phyloP scores from a whole-genome alignment of 495 filamentous ascomycete genomes.

The Aspergillus sclerotioniger region DNA sequence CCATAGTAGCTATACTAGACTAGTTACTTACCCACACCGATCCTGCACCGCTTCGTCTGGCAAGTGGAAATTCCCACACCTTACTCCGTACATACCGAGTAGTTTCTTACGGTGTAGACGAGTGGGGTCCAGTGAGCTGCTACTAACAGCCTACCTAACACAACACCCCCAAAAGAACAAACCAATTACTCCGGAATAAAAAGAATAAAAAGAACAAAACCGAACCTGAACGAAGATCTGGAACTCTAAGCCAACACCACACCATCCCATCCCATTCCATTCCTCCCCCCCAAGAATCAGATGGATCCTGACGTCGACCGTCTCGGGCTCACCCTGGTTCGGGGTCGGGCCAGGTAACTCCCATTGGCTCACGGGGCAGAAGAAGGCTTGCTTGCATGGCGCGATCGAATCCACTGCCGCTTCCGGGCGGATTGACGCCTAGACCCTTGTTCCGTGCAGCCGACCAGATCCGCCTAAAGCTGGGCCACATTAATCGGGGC shows the following conservation, averaged over 20 bases:
- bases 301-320: constrained; percentile 12
- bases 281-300: background rate
- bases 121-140: no score
- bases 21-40: background rate
- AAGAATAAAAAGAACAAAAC: no score
- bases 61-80: no score
- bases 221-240: no score
- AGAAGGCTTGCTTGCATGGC: constrained; percentile 16
- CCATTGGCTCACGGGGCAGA: constrained; percentile 11
- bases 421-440: constrained; percentile 23
- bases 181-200: no score
- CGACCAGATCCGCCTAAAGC: constrained; percentile 16
- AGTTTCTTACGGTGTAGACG: no score
- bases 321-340: constrained; percentile 7
- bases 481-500: background rate
- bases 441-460: constrained; percentile 24
- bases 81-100: no score
- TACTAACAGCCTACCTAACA: no score
- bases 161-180: no score
- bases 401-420: constrained; percentile 25
- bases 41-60: no score
- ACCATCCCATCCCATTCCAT: background rate
- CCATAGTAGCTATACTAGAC: background rate
- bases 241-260: no score
- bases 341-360: background rate